A percentile compares a stretch with the other conserved stretches of the same genome.
Conservation (phyloP, 148 eudicot genomes). For the Diospyros kaki region DNA sequence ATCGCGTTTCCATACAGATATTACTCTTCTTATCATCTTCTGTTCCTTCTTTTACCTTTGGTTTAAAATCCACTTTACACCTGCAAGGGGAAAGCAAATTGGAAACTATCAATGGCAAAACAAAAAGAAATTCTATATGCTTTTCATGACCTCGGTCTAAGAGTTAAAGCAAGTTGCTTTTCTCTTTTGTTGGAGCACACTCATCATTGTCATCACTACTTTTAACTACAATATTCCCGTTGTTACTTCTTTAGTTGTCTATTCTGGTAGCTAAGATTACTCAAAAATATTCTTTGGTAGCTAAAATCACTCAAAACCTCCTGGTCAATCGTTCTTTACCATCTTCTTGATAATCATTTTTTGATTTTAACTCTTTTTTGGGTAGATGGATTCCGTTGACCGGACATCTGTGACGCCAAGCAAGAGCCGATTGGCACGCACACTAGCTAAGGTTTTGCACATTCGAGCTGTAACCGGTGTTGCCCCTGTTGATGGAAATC, state of each 20-base stretch:
- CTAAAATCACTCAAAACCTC: slow-evolving; percentile 7
- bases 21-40: slow-evolving; percentile 14
- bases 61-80: slow-evolving; percentile 19
- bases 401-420: slow-evolving; percentile 39
- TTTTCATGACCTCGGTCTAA: slow-evolving; percentile 39
- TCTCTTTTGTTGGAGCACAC: slow-evolving; percentile 24
- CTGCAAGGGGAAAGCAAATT: slow-evolving; percentile 25
- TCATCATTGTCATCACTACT: slow-evolving; percentile 22
- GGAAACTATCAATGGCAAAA: slow-evolving; percentile 25
- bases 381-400: slow-evolving; percentile 62
- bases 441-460: slow-evolving; percentile 66
- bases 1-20: background rate
- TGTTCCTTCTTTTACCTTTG: slow-evolving; percentile 22
- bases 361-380: background rate
- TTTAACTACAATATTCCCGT: slow-evolving; percentile 9
- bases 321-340: slow-evolving; percentile 6
- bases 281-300: slow-evolving; percentile 10
- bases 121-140: slow-evolving; percentile 30
- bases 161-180: slow-evolving; percentile 51
- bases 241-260: background rate
- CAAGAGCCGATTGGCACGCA: slow-evolving; percentile 70
- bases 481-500: slow-evolving; percentile 42
- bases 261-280: too few species aligned
- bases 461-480: slow-evolving; percentile 51
- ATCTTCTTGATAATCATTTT: background rate